Conservation (phyloP, 805 yeast genomes). For the Metschnikowia chrysomelidarum region DNA sequence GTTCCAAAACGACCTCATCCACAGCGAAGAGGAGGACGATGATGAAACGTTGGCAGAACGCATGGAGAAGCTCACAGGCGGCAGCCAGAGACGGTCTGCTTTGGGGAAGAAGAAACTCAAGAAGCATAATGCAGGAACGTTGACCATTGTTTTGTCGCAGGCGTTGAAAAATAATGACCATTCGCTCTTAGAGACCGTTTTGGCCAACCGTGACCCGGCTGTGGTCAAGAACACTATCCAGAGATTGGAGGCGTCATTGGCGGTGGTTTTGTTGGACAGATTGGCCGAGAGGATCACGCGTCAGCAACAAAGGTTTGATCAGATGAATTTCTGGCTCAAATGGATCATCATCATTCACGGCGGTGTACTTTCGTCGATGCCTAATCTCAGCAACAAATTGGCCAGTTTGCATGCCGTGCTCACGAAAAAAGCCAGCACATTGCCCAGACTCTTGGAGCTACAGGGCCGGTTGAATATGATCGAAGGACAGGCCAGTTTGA, state of each 20-base stretch:
- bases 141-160: constrained; percentile 82
- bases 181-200: constrained; percentile 78
- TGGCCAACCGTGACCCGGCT: constrained; percentile 51
- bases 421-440: constrained; percentile 46
- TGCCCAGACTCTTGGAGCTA: constrained; percentile 50
- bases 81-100: constrained; percentile 23
- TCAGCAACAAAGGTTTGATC: constrained; percentile 49
- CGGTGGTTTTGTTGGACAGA: constrained; percentile 50
- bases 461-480: constrained; percentile 50
- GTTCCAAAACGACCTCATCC: constrained; percentile 49
- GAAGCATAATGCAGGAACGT: constrained; percentile 56
- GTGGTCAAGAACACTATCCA: constrained; percentile 50
- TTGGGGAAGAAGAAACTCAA: constrained; percentile 39
- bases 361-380: constrained; percentile 45
- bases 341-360: constrained; percentile 58
- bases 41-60: constrained; percentile 54
- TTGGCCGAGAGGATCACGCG: constrained; percentile 52
- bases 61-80: constrained; percentile 36
- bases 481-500: constrained; percentile 42
- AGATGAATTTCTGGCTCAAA: constrained; percentile 53
- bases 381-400: constrained; percentile 42
- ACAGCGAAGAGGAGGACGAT: constrained; percentile 43
- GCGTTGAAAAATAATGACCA: constrained; percentile 87
- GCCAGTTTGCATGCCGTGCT: constrained; percentile 47
- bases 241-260: constrained; percentile 48